These are phyloP conservation scores for Chamaecyparis obtusa DNA, from an alignment of 75 land plant genomes.

Conservation along the genomic window DNA sequence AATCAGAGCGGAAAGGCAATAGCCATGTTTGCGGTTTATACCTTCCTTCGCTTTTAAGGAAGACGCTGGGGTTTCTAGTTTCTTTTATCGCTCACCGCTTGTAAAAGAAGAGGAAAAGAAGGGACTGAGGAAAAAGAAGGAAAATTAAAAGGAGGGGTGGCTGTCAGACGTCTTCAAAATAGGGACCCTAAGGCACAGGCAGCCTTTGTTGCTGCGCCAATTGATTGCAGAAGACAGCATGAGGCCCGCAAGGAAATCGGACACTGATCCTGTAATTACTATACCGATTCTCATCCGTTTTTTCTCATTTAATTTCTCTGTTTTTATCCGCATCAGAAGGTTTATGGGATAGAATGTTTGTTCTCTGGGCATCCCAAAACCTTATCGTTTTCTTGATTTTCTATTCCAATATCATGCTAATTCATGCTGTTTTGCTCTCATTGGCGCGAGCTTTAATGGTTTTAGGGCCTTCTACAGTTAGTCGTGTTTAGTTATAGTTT, in stretches of 20 bases:
- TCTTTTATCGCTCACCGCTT: not conserved
- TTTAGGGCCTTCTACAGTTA: not conserved
- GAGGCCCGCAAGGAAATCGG: slow-evolving; percentile 8
- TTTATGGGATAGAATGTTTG: not conserved
- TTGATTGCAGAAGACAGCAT: slow-evolving; percentile 3
- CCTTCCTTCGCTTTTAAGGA: not conserved
- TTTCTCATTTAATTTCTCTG: not conserved
- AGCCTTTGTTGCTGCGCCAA: slow-evolving; percentile 14
- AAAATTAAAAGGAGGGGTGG: not conserved
- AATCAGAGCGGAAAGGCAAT: too few relatives aligned
- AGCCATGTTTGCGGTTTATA: not conserved
- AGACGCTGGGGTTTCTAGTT: not conserved
- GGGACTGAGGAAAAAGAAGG: not conserved
- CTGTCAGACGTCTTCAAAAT: not conserved
- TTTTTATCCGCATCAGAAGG: not conserved
- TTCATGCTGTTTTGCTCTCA: not conserved
- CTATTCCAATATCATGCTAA: not conserved
- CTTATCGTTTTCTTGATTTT: not conserved
- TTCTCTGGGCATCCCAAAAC: not conserved
- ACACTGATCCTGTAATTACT: slow-evolving; percentile 3
- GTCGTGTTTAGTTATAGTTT: not conserved
- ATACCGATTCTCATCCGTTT: not conserved
- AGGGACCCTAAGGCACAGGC: slow-evolving; percentile 14
- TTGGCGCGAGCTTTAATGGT: not conserved
- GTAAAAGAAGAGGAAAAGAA: not conserved